Conservation (phyloP, 2,329 filamentous ascomycete genomes). For the Colletotrichum endophyticum region DNA sequence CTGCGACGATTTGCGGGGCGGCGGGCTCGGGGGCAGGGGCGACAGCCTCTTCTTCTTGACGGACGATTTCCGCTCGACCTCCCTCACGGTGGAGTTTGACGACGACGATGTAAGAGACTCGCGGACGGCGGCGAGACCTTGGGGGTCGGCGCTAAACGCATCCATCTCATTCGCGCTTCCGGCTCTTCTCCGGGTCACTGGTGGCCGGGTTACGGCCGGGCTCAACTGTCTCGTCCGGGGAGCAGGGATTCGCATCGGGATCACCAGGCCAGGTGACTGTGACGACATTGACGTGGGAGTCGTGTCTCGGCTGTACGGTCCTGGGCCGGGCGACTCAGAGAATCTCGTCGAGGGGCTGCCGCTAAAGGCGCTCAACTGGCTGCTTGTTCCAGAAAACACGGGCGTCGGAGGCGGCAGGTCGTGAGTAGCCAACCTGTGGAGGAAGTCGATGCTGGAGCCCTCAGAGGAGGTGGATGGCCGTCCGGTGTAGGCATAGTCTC, state of each 20-base stretch:
- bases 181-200: constrained; percentile 62
- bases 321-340: constrained; percentile 73
- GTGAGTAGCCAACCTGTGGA: constrained; percentile 65
- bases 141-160: constrained; percentile 49
- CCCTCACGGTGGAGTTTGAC: constrained; percentile 71
- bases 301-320: constrained; percentile 76
- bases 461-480: constrained; percentile 38
- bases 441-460: constrained; percentile 47
- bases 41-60: constrained; percentile 49
- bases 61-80: constrained; percentile 45
- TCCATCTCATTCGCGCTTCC: constrained; percentile 60
- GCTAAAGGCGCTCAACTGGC: constrained; percentile 64
- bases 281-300: constrained; percentile 81
- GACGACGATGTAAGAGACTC: constrained; percentile 77
- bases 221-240: constrained; percentile 59
- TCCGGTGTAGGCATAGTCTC: constrained; percentile 39
- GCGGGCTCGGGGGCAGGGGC: constrained; percentile 63
- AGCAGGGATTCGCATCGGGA: constrained; percentile 48
- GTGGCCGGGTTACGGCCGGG: constrained; percentile 61
- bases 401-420: constrained; percentile 72
- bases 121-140: constrained; percentile 68
- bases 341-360: constrained; percentile 77
- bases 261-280: constrained; percentile 69
- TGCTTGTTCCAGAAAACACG: constrained; percentile 63
- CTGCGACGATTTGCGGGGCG: constrained; percentile 66